Evolutionary conservation across 306 rosid species (phyloP), one percentile per base, ranked within the genome.

Genomic region (Castanea sativa): DNA sequence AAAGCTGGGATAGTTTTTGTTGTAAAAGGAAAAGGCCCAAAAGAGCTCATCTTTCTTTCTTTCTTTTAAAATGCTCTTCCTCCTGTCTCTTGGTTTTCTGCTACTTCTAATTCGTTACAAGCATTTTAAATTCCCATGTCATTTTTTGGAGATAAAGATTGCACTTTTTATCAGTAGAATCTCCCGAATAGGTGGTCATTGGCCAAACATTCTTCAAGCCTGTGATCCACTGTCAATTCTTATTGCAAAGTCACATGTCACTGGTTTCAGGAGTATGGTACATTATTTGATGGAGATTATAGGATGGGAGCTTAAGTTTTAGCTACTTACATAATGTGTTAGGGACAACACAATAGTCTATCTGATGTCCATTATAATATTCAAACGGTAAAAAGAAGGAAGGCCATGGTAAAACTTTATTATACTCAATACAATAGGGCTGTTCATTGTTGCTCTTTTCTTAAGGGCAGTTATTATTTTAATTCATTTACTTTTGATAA

Each of bases 161-260:
- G 57, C 13, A 16, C 6, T 71, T 11, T 45, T 71, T 3, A 14
- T 71, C 53, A 12, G 14, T 19, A 21, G 33, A 69, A 69, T 69
- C 16, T 18, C 55, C 56, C 25, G 6, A 25, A 71, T 13, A 13
- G 58, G 11, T 71, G 20, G 6, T 25, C 19, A 19, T 49, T 21
- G 41, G 3, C 72, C 52, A 33, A 67, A 33, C 25, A 14, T n/a
- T 16, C 7, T 6, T 64, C 12, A 60, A 60, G 43, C 3, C 14
- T 64, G 15, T 64, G 70, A 30, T 74, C 41, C 74, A 68, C n/a
- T 64, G 49, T 43, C 55, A 18, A 55, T 63, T 69, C 73, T 52
- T 69, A 32, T 57, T 70, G 69, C 21, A 60, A 77, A 23, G 68
- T 77, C 45, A 25, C 35, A 25, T 23, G 3, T 25, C 18, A 80